Evolutionary conservation across 1,284 basidiomycete genomes (phyloP).

Genomic region (Sporisorium reilianum): DNA sequence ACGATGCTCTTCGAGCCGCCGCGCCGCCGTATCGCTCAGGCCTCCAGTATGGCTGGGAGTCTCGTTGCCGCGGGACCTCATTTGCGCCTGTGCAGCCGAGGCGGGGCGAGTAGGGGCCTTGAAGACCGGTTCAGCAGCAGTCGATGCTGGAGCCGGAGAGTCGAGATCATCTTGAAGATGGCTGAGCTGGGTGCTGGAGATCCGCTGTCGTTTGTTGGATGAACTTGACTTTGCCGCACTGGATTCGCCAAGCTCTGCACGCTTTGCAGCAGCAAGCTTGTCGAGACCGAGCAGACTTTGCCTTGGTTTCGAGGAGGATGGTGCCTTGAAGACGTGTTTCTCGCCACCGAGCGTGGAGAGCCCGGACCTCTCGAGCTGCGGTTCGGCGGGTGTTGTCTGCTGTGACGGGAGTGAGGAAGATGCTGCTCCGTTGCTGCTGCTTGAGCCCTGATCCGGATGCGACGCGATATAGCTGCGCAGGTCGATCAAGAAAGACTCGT

Average conservation of each 20-base stretch:
- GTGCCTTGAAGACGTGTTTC: slow-evolving; percentile 66
- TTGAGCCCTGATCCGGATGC: slow-evolving; percentile 20
- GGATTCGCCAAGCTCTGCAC: slow-evolving; percentile 10
- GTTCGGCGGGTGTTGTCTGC: slow-evolving; percentile 16
- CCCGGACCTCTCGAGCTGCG: slow-evolving; percentile 35
- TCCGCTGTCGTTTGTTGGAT: slow-evolving; percentile 53
- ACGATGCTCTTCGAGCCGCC: slow-evolving; percentile 50
- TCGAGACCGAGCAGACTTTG: slow-evolving; percentile 79
- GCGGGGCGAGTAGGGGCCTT: slow-evolving; percentile 46
- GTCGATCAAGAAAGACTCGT: slow-evolving; percentile 75
- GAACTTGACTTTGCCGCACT: slow-evolving; percentile 69
- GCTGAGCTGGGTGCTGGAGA: slow-evolving; percentile 27
- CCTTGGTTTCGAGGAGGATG: slow-evolving; percentile 76
- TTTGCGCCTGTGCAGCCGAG: slow-evolving; percentile 23
- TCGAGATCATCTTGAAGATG: slow-evolving; percentile 31
- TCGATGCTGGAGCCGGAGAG: neutral
- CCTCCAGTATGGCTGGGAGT: slow-evolving; percentile 59
- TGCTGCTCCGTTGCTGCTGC: slow-evolving; percentile 17
- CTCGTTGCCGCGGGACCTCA: slow-evolving; percentile 33
- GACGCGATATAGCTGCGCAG: slow-evolving; percentile 66
- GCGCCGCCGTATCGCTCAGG: slow-evolving; percentile 44
- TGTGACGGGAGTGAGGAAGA: slow-evolving; percentile 37
- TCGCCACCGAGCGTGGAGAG: slow-evolving; percentile 42
- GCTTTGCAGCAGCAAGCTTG: slow-evolving; percentile 85
- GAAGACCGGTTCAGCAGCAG: slow-evolving; percentile 26